A percentile compares a stretch with the other conserved stretches of the same genome.
These are phyloP conservation scores for Elongisporangium undulatum DNA, from an alignment of 352 stramenopile species.

Conservation along the genomic window DNA sequence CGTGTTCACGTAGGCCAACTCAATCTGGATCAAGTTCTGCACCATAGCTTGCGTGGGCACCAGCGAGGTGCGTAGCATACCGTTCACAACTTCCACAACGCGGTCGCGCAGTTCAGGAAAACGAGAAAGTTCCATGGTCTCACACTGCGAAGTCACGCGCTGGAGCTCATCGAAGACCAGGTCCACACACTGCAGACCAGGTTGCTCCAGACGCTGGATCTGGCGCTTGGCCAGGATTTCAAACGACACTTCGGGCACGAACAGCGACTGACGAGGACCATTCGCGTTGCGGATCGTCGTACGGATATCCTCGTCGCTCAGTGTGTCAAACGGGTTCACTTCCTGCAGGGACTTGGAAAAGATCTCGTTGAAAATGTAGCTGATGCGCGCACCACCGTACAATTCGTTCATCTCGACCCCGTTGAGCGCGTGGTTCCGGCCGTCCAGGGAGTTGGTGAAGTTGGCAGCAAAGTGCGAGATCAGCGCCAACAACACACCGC, in stretches of 20 bases:
- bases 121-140: constrained; percentile 94
- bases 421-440: constrained; percentile 77
- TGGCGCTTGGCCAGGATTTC: constrained; percentile 97
- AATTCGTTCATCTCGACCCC: constrained; percentile 87
- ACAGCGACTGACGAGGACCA: constrained; percentile 95
- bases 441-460: constrained; percentile 90
- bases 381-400: constrained; percentile 97
- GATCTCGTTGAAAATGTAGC: constrained; percentile 99
- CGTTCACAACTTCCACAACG: constrained; percentile 94
- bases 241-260: constrained; percentile 99
- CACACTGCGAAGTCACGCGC: constrained; percentile 91
- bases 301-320: constrained; percentile 98
- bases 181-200: constrained; percentile 97
- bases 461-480: constrained; percentile 90
- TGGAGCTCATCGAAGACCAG: constrained; percentile 99
- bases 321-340: constrained; percentile 95
- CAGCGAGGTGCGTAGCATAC: constrained; percentile 79
- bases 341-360: constrained; percentile 87
- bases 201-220: constrained; percentile 95
- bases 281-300: constrained; percentile 99
- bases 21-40: constrained; percentile 97
- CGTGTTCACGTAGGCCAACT: constrained; percentile 99
- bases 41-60: constrained; percentile 92
- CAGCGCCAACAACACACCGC: constrained; percentile 92
- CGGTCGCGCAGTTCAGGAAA: constrained; percentile 95